These are phyloP conservation scores for Myriosclerotinia scirpicola DNA, from an alignment of 2,329 filamentous ascomycete genomes.

Conservation along the genomic window DNA sequence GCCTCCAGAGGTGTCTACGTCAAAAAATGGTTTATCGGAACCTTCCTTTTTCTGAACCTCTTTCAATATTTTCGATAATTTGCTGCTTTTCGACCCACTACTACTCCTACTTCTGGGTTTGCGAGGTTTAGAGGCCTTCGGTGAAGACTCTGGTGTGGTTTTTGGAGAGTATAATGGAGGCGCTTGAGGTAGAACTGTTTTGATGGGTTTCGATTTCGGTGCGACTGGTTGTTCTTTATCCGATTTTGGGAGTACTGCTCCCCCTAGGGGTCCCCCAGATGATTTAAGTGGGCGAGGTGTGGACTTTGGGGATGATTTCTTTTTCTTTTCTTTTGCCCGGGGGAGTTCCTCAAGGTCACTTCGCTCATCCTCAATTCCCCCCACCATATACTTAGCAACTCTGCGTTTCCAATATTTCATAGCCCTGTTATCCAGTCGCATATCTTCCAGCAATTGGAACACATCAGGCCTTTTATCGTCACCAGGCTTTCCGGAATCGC, in stretches of 20 bases:
- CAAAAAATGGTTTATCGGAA: neutral
- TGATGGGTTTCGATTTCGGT: neutral
- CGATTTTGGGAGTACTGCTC: too few species aligned
- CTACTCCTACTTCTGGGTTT: neutral
- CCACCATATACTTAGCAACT: conserved; percentile 10
- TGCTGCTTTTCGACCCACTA: too few species aligned
- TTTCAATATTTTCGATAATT: neutral
- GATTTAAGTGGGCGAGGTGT: too few species aligned
- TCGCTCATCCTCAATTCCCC: conserved; percentile 1
- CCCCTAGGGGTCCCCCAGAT: too few species aligned
- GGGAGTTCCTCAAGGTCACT: conserved; percentile 13
- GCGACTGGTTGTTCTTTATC: neutral
- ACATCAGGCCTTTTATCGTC: neutral
- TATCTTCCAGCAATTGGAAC: neutral
- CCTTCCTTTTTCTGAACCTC: too few species aligned
- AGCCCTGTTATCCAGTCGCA: neutral
- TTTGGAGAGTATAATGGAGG: neutral
- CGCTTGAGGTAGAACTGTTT: neutral
- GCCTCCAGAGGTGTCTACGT: neutral
- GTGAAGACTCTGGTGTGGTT: neutral
- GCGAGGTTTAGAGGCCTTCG: neutral
- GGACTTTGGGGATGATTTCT: neutral
- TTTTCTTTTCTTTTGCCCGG: neutral
- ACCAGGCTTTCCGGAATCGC: neutral
- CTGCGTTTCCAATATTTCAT: conserved; percentile 8